phyloP scores from a whole-genome alignment of 805 yeast genomes.

The Candida nanaspora region DNA sequence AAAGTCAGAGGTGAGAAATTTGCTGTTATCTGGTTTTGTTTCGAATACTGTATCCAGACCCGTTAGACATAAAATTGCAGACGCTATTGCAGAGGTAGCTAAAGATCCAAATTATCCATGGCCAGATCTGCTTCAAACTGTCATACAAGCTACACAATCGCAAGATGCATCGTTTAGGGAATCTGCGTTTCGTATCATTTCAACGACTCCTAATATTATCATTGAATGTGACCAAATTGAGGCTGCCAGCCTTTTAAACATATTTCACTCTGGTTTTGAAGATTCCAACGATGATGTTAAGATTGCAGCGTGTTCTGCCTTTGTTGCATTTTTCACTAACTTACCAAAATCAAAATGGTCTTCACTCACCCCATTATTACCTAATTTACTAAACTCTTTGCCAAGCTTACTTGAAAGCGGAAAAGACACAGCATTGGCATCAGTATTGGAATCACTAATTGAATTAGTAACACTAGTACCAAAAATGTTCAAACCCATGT shows the following conservation, averaged over 20 bases:
- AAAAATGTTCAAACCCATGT: constrained; percentile 87
- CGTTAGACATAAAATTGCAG: constrained; percentile 87
- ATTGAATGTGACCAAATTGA: constrained; percentile 35
- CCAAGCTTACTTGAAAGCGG: constrained; percentile 78
- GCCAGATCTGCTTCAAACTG: constrained; percentile 72
- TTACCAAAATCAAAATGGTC: constrained; percentile 79
- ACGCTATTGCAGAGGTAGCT: constrained; percentile 90
- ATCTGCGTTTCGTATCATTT: constrained; percentile 82
- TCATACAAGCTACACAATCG: constrained; percentile 55
- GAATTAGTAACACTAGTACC: constrained; percentile 93
- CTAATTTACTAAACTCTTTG: constrained; percentile 75
- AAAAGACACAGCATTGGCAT: constrained; percentile 73
- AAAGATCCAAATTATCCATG: constrained; percentile 58
- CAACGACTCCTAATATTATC: constrained; percentile 76
- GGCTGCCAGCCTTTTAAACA: constrained; percentile 41
- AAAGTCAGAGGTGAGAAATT: constrained; percentile 52
- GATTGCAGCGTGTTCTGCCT: constrained; percentile 87
- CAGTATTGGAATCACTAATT: constrained; percentile 82
- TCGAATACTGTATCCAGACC: constrained; percentile 53
- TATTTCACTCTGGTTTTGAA: constrained; percentile 75
- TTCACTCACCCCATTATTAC: constrained; percentile 68
- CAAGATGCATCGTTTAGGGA: constrained; percentile 59
- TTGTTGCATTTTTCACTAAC: constrained; percentile 79
- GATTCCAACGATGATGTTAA: constrained; percentile 79
- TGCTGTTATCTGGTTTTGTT: constrained; percentile 68